Evolutionary conservation across 805 yeast genomes (phyloP), one percentile per base, ranked within the genome.

Genomic region (Sungouiozyma intestinalis): DNA sequence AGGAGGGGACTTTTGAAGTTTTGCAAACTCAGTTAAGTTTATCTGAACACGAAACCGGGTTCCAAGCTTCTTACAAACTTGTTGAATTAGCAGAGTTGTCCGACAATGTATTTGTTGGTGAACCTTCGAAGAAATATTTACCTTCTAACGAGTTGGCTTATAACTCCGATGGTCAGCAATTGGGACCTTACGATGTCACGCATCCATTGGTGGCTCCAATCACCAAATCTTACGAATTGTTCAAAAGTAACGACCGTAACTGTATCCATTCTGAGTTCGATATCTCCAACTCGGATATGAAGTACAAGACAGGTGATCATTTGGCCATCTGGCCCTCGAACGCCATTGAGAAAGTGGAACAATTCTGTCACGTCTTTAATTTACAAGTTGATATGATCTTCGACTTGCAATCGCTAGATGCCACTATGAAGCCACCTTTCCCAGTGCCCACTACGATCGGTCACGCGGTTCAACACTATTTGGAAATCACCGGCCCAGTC

Each of bases 221-320:
- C 45, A 50, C 68, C 4, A 45, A 46, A 15, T 60, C 90, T 6
- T 71, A 66, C 48, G 97, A 90, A 64, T 72, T 92, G 45, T 88
- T 88, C 69, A 68, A 69, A 45, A 65, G 77, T 0, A 48, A 55
- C 16, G 67, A 71, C 19, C 80, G 97, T 67, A 79, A 79, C 50
- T 90, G 97, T 67, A 76, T 90, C 45, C 97, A 90, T 59, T 76
- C 81, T 39, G 97, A 92, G 64, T 79, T 90, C 52, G 97, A 90
- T 57, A 65, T 87, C 32, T 72, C 86, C 1, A 75, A 67, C 21
- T 72, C 90, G 3, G 81, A 81, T 54, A 68, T 92, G 56, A 78
- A 81, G 53, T 90, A 90, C 64, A 71, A 90, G 38, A 90, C 98
- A 3, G 98, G 98, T 63, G 98, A 90, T 61, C 97, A 90, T 65